These are phyloP conservation scores for Candolleomyces aberdarensis DNA, from an alignment of 768 basidiomycete genomes.

Conservation along the genomic window DNA sequence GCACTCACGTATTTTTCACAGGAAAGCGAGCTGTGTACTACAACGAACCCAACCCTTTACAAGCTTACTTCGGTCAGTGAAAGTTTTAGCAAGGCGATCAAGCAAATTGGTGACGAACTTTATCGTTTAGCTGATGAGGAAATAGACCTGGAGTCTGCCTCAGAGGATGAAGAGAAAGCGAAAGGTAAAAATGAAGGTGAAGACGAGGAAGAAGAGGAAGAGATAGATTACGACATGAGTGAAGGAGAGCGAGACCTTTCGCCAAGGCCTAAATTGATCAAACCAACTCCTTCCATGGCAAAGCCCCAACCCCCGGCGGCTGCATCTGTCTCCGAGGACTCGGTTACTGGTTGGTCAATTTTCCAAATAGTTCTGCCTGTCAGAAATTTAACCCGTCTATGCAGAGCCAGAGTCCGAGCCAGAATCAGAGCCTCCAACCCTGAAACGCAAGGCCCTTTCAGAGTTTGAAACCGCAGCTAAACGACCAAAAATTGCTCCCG, in stretches of 20 bases:
- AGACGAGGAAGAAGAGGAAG: conserved; percentile 12
- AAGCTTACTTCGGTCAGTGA: conserved; percentile 46
- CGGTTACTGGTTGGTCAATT: background rate
- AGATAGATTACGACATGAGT: background rate
- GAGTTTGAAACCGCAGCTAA: background rate
- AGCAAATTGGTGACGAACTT: background rate
- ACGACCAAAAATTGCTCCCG: background rate
- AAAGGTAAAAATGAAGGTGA: conserved; percentile 6
- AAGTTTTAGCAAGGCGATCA: conserved; percentile 14
- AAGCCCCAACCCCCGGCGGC: background rate
- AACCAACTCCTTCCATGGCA: background rate
- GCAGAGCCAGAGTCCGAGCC: conserved; percentile 3
- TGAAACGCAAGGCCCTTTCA: background rate
- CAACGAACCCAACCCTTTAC: conserved; percentile 39
- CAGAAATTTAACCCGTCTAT: background rate
- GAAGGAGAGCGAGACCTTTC: background rate
- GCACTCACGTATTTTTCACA: background rate
- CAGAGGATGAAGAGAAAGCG: conserved; percentile 18
- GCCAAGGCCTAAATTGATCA: background rate
- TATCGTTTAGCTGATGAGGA: conserved; percentile 2
- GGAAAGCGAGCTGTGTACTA: background rate
- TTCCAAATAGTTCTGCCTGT: background rate
- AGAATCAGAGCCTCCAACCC: background rate
- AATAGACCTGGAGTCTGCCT: conserved; percentile 12
- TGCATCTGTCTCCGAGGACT: conserved; percentile 4